Conservation (phyloP, 163 green algal species). For the Scenedesmus sp. region DNA sequence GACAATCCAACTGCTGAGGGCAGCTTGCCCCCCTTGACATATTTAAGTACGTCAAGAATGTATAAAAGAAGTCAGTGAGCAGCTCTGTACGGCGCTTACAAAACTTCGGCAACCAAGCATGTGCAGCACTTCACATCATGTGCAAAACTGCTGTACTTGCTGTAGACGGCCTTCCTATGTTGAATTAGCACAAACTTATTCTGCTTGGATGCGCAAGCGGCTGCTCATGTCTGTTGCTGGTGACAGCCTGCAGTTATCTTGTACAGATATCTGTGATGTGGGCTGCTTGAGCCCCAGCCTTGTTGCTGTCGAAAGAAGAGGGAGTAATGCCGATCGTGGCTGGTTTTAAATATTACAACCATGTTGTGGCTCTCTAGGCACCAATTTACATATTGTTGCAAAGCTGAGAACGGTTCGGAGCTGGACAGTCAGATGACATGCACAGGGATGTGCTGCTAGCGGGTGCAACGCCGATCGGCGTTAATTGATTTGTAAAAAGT, state of each 20-base stretch:
- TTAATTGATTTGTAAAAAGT: background rate
- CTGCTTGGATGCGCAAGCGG: background rate
- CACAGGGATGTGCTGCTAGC: background rate
- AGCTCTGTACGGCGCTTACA: background rate
- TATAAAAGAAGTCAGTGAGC: background rate
- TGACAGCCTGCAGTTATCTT: background rate
- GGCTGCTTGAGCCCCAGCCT: background rate
- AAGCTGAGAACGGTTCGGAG: background rate
- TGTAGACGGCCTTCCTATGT: background rate
- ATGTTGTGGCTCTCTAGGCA: background rate
- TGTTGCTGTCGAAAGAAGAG: background rate
- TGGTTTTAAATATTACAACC: background rate
- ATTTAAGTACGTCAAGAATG: background rate
- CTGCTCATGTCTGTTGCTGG: background rate
- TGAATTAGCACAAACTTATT: background rate
- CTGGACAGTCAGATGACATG: conserved; percentile 1
- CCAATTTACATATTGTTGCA: background rate
- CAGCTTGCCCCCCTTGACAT: background rate
- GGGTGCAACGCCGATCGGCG: background rate
- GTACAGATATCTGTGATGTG: no score
- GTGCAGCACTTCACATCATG: background rate
- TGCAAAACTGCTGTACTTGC: background rate
- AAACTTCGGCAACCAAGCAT: background rate
- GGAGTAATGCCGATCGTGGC: background rate
- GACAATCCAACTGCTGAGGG: background rate